Conservation (phyloP, 1,284 basidiomycete genomes). For the Tilletia horrida region DNA sequence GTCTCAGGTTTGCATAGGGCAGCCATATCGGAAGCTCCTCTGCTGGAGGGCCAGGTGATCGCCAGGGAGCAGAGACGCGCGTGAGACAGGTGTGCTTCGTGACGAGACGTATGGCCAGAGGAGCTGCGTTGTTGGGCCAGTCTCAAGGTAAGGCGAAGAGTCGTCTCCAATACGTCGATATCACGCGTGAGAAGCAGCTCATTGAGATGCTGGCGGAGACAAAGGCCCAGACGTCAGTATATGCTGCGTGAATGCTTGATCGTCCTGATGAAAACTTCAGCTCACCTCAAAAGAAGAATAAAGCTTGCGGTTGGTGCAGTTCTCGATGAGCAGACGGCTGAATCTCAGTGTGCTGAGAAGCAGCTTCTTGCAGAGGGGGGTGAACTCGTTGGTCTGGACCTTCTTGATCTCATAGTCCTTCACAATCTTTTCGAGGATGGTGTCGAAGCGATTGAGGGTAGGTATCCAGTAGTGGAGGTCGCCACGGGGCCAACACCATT, state of each 20-base stretch:
- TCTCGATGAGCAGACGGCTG: slow-evolving; percentile 84
- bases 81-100: slow-evolving; percentile 41
- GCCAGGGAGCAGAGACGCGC: slow-evolving; percentile 46
- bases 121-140: slow-evolving; percentile 88
- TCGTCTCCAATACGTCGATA: slow-evolving; percentile 78
- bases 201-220: slow-evolving; percentile 70
- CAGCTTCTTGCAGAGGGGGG: slow-evolving; percentile 70
- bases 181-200: slow-evolving; percentile 83
- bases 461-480: slow-evolving; percentile 96
- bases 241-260: background rate
- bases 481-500: slow-evolving; percentile 92
- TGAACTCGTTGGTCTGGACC: slow-evolving; percentile 70
- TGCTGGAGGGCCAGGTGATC: slow-evolving; percentile 47
- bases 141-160: slow-evolving; percentile 80
- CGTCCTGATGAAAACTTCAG: slow-evolving; percentile 15
- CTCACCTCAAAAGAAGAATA: slow-evolving; percentile 94
- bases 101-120: slow-evolving; percentile 26
- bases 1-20: slow-evolving; percentile 53
- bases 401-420: slow-evolving; percentile 65
- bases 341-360: slow-evolving; percentile 81
- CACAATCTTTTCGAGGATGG: slow-evolving; percentile 76
- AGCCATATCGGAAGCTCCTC: slow-evolving; percentile 56
- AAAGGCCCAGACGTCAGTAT: background rate
- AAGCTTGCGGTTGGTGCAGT: slow-evolving; percentile 95
- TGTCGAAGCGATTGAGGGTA: slow-evolving; percentile 91